Conservation (phyloP, 768 basidiomycete species). For the Pisolithus albus region DNA sequence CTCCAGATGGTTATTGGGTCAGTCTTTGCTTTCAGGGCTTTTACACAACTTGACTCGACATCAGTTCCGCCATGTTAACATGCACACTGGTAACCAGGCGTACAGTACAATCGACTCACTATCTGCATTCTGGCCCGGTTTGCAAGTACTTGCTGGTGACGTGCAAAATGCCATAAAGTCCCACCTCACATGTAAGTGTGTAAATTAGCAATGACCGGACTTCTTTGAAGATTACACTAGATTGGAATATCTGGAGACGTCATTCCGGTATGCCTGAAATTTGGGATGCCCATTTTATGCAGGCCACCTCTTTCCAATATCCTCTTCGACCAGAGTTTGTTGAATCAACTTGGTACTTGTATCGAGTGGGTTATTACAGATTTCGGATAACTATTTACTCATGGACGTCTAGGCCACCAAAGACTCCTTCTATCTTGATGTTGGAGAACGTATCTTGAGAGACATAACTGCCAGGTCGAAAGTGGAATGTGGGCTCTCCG, state of each 20-base stretch:
- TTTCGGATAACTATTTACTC: constrained; percentile 1
- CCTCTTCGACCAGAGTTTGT: constrained; percentile 88
- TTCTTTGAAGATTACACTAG: constrained; percentile 31
- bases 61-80: constrained; percentile 83
- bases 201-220: not conserved
- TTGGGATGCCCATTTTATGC: constrained; percentile 71
- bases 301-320: constrained; percentile 71
- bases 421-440: constrained; percentile 87
- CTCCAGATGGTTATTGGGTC: constrained; percentile 85
- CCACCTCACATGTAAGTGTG: constrained; percentile 75
- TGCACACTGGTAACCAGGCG: constrained; percentile 65
- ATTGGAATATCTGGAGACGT: constrained; percentile 89
- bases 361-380: constrained; percentile 49
- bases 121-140: constrained; percentile 95
- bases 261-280: constrained; percentile 89
- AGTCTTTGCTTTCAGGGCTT: not conserved
- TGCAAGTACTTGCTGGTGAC: constrained; percentile 84
- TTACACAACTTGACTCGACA: not conserved
- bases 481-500: constrained; percentile 81
- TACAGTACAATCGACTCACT: constrained; percentile 87
- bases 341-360: constrained; percentile 95
- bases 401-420: constrained; percentile 64
- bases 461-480: constrained; percentile 71
- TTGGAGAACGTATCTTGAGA: constrained; percentile 76
- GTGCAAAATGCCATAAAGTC: constrained; percentile 84